A percentile compares a stretch with the other conserved stretches of the same genome.
Conservation (phyloP, 1,284 basidiomycete species). For the Volvariella surrecta region DNA sequence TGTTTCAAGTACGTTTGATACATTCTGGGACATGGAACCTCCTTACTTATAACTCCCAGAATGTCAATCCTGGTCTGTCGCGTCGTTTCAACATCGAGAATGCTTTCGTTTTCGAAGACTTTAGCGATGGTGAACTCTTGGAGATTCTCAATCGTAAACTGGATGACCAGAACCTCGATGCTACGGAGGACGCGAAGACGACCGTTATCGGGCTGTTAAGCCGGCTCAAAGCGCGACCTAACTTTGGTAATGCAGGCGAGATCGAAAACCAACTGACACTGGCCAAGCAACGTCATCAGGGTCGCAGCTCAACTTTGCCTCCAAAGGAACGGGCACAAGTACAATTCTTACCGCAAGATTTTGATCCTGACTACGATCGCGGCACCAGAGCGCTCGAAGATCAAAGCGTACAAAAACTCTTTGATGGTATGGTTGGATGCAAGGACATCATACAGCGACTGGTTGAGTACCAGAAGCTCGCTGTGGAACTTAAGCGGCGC, state of each 20-base stretch:
- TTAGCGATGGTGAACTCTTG: slow-evolving; percentile 40
- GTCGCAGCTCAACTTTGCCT: slow-evolving; percentile 30
- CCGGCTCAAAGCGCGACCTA: slow-evolving; percentile 45
- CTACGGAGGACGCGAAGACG: slow-evolving; percentile 44
- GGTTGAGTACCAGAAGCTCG: slow-evolving; percentile 41
- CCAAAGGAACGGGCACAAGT: slow-evolving; percentile 27
- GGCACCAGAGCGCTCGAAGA: slow-evolving; percentile 35
- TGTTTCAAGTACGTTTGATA: slow-evolving; percentile 48
- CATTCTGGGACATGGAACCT: not conserved
- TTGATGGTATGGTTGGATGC: slow-evolving; percentile 53
- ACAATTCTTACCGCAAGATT: slow-evolving; percentile 48
- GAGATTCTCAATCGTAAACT: slow-evolving; percentile 48
- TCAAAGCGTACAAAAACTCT: no score
- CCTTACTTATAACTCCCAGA: slow-evolving; percentile 25
- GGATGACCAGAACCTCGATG: slow-evolving; percentile 43
- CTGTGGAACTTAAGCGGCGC: slow-evolving; percentile 29
- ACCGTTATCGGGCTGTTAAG: slow-evolving; percentile 45
- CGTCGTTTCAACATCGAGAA: slow-evolving; percentile 58
- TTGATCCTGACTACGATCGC: slow-evolving; percentile 52
- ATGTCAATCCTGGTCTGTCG: slow-evolving; percentile 58
- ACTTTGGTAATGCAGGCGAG: slow-evolving; percentile 62
- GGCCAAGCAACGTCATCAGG: slow-evolving; percentile 43
- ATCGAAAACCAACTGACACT: slow-evolving; percentile 53
- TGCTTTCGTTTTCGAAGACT: slow-evolving; percentile 62
- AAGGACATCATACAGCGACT: slow-evolving; percentile 43